Base-by-base conservation (phyloP, 2,329 filamentous ascomycete genomes). In the Curvularia sp. region DNA sequence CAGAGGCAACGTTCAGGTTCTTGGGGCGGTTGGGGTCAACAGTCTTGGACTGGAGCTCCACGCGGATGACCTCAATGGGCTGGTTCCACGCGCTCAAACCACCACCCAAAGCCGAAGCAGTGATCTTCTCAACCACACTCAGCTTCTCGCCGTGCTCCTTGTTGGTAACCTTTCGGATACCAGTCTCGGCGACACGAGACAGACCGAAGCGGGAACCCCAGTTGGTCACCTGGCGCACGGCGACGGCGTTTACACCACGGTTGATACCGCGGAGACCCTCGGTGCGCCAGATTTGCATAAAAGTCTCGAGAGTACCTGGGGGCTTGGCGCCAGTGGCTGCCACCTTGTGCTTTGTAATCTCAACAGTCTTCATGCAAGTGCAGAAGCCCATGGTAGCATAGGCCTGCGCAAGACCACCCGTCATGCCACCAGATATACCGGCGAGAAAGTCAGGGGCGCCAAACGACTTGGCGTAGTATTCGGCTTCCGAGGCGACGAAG, bases 371-470 rank as follows among this genome's bases (percentile, higher is more conserved):
- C 95, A 99, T 99, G 87, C 95, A 99, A 62, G 95, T 99, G 83
- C 95, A 99, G 88, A 99, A 99, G 70, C 95, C 95, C 94, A 99
- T 99, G 78, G 95, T 99, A 67, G 95, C 95, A 79, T 99, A 99
- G 60, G 95, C 95, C 83, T 99, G 95, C 46, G 94, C 95, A 59
- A 99, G 88, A 85, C 95, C 95, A 77, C 95, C 95, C 21, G 88
- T 86, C 84, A 99, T 92, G 80, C 95, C 95, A 74, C 95, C 95
- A 30, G 84, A 77, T 81, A 99, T 98, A 77, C 95, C 95, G 69
- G 89, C 87, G 50, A 90, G 84, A 79, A 99, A 98, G 79, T 96
- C 90, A 73, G 85, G 87, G 63, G 93, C 94, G 69, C 95, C 95
- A 63, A 89, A 86, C 68, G 84, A 83, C 75, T 91, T 92, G 71